Evolutionary conservation across 345 rosid species (phyloP).

Genomic region (Erodium maritimum): DNA sequence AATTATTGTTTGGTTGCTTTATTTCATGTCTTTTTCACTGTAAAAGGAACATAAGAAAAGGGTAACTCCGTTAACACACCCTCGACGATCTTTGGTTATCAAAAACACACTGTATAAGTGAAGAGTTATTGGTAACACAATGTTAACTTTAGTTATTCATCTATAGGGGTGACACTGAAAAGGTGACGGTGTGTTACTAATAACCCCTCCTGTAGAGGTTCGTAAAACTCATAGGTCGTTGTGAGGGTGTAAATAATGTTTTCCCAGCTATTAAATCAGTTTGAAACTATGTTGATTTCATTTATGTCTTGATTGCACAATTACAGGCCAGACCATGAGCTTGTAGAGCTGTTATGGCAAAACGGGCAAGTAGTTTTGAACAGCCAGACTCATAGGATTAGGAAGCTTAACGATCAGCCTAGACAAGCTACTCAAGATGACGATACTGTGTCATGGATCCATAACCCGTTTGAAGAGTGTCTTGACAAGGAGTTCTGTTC

Average conservation of each 20-base stretch:
- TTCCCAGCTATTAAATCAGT: not conserved
- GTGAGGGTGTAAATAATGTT: not conserved
- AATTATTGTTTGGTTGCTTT: not conserved
- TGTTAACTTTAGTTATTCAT: too few species aligned
- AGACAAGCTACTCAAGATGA: constrained; percentile 30
- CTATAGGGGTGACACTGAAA: too few species aligned
- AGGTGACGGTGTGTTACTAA: too few species aligned
- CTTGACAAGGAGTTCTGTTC: constrained; percentile 50
- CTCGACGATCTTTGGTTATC: too few species aligned
- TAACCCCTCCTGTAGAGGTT: too few species aligned
- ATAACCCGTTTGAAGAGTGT: constrained; percentile 41
- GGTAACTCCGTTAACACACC: too few species aligned
- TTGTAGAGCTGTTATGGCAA: constrained; percentile 59
- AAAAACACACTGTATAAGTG: too few species aligned
- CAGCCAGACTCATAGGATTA: constrained; percentile 43
- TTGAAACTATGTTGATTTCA: not conserved
- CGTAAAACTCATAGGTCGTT: too few species aligned
- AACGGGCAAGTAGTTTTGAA: constrained; percentile 54
- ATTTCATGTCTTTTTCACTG: not conserved
- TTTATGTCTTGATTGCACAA: not conserved
- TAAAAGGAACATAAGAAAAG: too few species aligned
- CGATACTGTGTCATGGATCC: constrained; percentile 57
- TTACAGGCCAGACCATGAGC: constrained; percentile 41
- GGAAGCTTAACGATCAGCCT: constrained; percentile 19
- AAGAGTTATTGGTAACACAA: too few species aligned